Percentiles rank a stretch among this genome's conserved stretches.
These are phyloP conservation scores for Microbotryum scabiosae DNA, from an alignment of 1,284 basidiomycete species.

Conservation along the genomic window DNA sequence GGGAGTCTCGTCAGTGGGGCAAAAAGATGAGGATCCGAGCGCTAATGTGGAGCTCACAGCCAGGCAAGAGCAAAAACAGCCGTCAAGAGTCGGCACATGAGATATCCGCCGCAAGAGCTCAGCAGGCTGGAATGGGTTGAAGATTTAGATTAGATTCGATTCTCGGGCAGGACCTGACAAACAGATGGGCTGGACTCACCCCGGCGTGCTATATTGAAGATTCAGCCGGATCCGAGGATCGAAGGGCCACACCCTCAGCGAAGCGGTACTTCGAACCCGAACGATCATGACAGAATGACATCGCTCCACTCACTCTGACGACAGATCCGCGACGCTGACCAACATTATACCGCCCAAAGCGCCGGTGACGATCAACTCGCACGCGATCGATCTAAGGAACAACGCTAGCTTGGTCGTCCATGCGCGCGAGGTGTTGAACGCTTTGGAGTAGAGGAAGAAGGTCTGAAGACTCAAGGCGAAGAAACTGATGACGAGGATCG, in stretches of 20 bases:
- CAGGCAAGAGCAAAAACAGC: conserved; percentile 16
- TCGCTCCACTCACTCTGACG: not conserved
- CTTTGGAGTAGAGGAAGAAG: too few relatives aligned
- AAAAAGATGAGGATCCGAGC: not conserved
- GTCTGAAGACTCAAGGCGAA: not conserved
- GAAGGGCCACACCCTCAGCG: too few relatives aligned
- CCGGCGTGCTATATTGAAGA: too few relatives aligned
- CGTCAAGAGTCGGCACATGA: conserved; percentile 21
- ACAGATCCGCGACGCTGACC: not conserved
- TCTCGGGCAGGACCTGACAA: too few relatives aligned
- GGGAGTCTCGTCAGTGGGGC: not conserved
- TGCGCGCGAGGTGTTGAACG: not conserved
- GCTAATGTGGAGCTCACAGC: not conserved
- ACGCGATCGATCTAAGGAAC: conserved; percentile 2
- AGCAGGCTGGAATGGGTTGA: conserved; percentile 4
- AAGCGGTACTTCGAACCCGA: too few relatives aligned
- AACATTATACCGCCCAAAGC: not conserved
- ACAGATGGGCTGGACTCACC: too few relatives aligned
- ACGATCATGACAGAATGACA: too few relatives aligned
- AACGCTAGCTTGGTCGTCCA: not conserved
- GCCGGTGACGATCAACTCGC: not conserved
- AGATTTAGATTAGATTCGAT: too few relatives aligned
- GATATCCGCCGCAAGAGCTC: conserved; percentile 17
- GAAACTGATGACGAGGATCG: not conserved
- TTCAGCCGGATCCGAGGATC: too few relatives aligned